phyloP scores from a whole-genome alignment of 129 eudicot species.

The Flaveria linearis region DNA sequence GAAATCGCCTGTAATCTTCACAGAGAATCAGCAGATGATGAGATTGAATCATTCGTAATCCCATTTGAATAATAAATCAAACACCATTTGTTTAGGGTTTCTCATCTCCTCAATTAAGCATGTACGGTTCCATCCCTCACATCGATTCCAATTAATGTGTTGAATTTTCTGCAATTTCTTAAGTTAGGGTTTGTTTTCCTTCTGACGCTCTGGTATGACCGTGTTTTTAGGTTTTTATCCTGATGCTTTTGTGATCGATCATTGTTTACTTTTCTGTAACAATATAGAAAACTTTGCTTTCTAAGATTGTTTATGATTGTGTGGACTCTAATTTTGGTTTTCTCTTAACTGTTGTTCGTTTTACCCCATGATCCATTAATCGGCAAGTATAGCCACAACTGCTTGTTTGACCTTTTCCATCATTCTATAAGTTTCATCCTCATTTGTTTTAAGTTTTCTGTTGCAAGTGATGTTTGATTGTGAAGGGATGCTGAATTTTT shows the following conservation, averaged over 20 bases:
- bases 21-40: background rate
- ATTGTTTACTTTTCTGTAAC: background rate
- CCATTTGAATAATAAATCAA: background rate
- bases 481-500: background rate
- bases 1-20: background rate
- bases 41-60: background rate
- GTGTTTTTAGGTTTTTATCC: background rate
- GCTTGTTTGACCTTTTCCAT: conserved; percentile 12
- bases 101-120: conserved; percentile 23
- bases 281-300: background rate
- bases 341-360: background rate
- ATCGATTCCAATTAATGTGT: background rate
- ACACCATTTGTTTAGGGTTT: conserved; percentile 7
- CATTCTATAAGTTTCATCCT: background rate
- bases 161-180: background rate
- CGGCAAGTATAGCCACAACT: background rate
- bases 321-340: background rate
- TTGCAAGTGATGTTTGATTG: conserved; percentile 12
- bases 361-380: conserved; percentile 9
- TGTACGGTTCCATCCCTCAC: conserved; percentile 29
- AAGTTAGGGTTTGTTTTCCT: background rate
- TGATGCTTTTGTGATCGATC: background rate
- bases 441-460: background rate
- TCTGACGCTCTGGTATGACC: background rate
- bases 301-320: background rate